These are phyloP conservation scores for Aspergillus coremiiformis DNA, from an alignment of 495 filamentous ascomycete species.

Conservation along the genomic window DNA sequence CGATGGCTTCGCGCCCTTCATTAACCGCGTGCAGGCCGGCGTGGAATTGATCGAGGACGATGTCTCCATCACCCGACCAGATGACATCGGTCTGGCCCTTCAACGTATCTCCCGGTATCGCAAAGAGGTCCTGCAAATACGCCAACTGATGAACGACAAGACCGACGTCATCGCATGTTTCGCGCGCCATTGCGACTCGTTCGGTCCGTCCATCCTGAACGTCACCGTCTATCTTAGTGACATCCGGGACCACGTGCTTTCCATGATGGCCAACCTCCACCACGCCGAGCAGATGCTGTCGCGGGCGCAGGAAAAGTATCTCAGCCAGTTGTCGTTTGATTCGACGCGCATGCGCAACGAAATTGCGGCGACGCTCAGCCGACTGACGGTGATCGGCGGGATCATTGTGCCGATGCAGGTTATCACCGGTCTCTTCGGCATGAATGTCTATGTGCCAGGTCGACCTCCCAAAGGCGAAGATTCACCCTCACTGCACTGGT, in stretches of 20 bases:
- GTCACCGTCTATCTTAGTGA: constrained; percentile 87
- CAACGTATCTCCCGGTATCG: constrained; percentile 77
- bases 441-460: constrained; percentile 85
- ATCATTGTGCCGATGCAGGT: constrained; percentile 86
- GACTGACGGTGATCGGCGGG: constrained; percentile 78
- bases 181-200: constrained; percentile 85
- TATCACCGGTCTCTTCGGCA: constrained; percentile 81
- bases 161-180: constrained; percentile 90
- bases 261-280: constrained; percentile 83
- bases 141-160: constrained; percentile 83
- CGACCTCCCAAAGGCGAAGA: constrained; percentile 19
- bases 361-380: constrained; percentile 68
- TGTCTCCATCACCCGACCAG: constrained; percentile 72
- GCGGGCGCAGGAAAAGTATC: constrained; percentile 78
- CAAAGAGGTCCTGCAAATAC: constrained; percentile 79
- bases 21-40: constrained; percentile 66
- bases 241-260: constrained; percentile 93
- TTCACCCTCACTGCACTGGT: constrained; percentile 46
- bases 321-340: constrained; percentile 80
- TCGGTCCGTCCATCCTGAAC: constrained; percentile 73
- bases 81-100: constrained; percentile 72
- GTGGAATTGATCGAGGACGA: constrained; percentile 84
- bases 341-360: constrained; percentile 66
- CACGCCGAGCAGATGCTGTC: constrained; percentile 93
- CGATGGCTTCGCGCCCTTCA: constrained; percentile 78